These are phyloP conservation scores for Thielaviopsis populi DNA, from an alignment of 2,329 filamentous ascomycete genomes.

Conservation along the genomic window DNA sequence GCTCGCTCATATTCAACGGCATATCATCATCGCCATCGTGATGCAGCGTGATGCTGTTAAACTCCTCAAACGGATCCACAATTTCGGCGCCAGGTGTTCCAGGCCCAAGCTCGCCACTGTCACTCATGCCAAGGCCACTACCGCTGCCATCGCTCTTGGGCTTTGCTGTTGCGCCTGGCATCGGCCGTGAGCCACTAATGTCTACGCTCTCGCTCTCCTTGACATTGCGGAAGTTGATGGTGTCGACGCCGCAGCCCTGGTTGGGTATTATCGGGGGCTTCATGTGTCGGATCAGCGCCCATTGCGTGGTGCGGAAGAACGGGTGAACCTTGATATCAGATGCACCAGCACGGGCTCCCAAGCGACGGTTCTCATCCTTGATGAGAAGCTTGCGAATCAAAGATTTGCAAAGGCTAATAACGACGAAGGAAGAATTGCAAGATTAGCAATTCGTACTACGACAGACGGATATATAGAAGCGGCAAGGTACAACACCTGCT, in stretches of 20 bases:
- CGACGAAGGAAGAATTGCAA: neutral
- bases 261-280: conserved; percentile 94
- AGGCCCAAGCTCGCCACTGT: conserved; percentile 73
- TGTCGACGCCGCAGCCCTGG: conserved; percentile 79
- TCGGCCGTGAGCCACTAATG: conserved; percentile 45
- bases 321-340: conserved; percentile 93
- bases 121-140: conserved; percentile 19
- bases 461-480: neutral
- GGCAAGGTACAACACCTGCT: neutral
- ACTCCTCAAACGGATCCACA: conserved; percentile 90
- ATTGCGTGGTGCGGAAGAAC: conserved; percentile 92
- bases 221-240: conserved; percentile 92
- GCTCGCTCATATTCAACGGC: conserved; percentile 22
- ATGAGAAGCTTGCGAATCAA: conserved; percentile 92
- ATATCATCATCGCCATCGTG: conserved; percentile 74
- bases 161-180: conserved; percentile 20
- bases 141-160: conserved; percentile 7
- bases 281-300: conserved; percentile 93
- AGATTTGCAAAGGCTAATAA: conserved; percentile 73
- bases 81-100: conserved; percentile 75
- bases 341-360: conserved; percentile 86
- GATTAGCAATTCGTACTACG: conserved; percentile 14
- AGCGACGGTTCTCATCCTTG: conserved; percentile 87
- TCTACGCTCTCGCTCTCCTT: conserved; percentile 96
- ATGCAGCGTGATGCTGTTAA: conserved; percentile 94